Evolutionary conservation across 495 filamentous ascomycete species (phyloP).

Genomic region (Lasiosphaeris hirsuta): DNA sequence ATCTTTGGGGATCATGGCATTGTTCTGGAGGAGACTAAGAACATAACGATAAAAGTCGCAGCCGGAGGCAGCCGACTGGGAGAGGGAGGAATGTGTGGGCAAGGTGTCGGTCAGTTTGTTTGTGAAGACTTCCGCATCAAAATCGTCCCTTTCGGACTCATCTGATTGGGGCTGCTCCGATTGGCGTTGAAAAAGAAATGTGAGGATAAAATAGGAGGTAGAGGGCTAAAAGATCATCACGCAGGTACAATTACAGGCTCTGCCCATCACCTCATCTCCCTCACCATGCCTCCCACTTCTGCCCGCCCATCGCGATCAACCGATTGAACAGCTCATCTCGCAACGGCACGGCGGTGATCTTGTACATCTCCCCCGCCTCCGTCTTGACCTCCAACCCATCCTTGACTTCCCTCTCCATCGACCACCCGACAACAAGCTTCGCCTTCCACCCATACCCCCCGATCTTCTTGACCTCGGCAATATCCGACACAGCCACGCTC

Average conservation of each 20-base stretch:
- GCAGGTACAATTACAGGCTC: not conserved
- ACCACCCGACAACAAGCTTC: conserved; percentile 81
- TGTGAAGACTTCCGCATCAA: no score
- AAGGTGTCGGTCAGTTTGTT: no score
- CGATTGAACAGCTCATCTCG: conserved; percentile 86
- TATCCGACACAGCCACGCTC: conserved; percentile 51
- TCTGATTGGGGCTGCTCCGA: no score
- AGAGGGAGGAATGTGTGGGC: no score
- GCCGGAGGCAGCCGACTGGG: no score
- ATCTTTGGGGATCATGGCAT: no score
- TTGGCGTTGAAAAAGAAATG: no score
- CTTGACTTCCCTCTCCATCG: conserved; percentile 67
- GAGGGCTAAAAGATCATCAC: no score
- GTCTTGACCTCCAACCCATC: conserved; percentile 73
- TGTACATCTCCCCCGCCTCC: conserved; percentile 49
- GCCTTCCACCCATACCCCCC: conserved; percentile 88
- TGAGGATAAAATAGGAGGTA: no score
- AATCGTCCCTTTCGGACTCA: no score
- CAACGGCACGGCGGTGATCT: conserved; percentile 68
- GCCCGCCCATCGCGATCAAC: conserved; percentile 72
- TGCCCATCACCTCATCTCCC: not conserved
- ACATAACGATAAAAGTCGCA: no score
- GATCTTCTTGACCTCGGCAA: conserved; percentile 70
- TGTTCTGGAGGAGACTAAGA: no score
- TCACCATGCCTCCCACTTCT: conserved; percentile 86